Base-by-base conservation (phyloP, 2,329 filamentous ascomycete genomes). In the Bimuria novae-zelandiae region DNA sequence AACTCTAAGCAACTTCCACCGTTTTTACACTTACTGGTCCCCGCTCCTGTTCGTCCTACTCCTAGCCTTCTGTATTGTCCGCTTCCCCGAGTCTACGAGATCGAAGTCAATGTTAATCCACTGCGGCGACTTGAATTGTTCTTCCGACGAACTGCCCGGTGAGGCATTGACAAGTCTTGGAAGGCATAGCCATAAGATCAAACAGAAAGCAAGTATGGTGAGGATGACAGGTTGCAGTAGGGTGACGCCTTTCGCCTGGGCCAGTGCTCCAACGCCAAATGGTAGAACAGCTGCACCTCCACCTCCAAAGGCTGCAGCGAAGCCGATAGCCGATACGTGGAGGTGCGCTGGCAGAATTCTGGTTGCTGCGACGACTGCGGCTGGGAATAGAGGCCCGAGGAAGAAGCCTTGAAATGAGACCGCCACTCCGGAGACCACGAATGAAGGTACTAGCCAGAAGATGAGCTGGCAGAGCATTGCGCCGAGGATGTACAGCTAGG, bases 251-350 rank as follows among this genome's bases (percentile, higher is more conserved):
- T 76, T 80, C 1, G 76, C 75, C 64, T 85, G 80, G 3, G 87
- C 85, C 60, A 89, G 83, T 2, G 84, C 85, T 3, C 87, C 87
- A 1, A 89, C 82, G 1, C 81, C 81, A 47, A 77, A 90, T 80
- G 21, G 87, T 79, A 68, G 87, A 0, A 78, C 62, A 73, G 88
- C 86, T 1, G 85, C 88, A 0, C 90, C 90, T 1, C 81, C 82
- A 0, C 88, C 86, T 3, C 89, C 90, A 66, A 92, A 84, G 0
- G 89, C 89, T 1, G 88, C 84, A 1, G 87, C 86, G 63, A 93
- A 92, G 0, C 89, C 89, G 55, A 94, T 89, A 0, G 86, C 84
- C 10, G 82, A 84, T 30, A 93, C 87, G 64, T 94, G 90, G n/a
- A 90, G 78, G 52, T 89, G 81, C 30, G 78, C 78, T 0, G 89